Percentiles rank a stretch among this genome's conserved stretches.
phyloP scores from a whole-genome alignment of 352 stramenopile genomes.

The Phytophthora litchii region DNA sequence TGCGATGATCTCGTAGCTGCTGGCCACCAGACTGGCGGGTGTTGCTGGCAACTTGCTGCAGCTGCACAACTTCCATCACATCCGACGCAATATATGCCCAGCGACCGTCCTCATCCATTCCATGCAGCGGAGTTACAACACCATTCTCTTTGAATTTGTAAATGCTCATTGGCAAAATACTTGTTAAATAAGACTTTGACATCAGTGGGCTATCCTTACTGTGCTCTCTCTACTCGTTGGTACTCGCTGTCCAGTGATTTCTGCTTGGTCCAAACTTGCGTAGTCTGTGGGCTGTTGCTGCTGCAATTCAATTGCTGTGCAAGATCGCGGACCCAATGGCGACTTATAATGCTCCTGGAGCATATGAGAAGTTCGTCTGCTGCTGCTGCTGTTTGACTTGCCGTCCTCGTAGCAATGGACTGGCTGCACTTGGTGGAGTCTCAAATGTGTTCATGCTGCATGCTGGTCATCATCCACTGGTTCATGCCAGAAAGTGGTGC shows the following conservation, averaged over 20 bases:
- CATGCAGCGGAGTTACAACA: neutral
- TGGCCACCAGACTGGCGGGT: no score
- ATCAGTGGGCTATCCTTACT: neutral
- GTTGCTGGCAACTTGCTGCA: neutral
- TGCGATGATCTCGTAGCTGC: constrained; percentile 4
- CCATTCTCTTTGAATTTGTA: neutral
- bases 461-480: neutral
- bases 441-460: neutral
- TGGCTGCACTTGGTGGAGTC: neutral
- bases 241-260: neutral
- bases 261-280: neutral
- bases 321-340: neutral
- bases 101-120: neutral
- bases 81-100: neutral
- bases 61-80: constrained; percentile 3
- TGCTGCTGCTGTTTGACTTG: neutral
- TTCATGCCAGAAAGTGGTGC: constrained; percentile 47
- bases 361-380: neutral
- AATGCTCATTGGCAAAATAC: neutral
- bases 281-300: neutral
- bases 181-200: neutral
- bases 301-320: neutral
- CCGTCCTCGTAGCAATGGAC: neutral
- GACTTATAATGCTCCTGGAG: neutral
- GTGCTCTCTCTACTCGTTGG: neutral